Base-by-base conservation (phyloP, 208 protist species). In the Trypanosoma vivax region DNA sequence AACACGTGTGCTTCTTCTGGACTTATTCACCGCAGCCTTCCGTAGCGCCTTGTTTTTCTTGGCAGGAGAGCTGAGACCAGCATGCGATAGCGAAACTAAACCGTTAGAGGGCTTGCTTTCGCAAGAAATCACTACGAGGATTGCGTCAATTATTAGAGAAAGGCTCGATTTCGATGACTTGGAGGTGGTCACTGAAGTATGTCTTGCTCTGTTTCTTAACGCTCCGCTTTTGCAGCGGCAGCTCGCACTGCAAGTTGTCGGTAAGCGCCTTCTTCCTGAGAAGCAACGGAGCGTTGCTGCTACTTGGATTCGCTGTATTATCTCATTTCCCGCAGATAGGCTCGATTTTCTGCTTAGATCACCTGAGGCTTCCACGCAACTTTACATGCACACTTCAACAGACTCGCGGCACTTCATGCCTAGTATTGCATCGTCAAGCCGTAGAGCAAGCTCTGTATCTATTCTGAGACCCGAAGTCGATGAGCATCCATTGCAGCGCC, bases 171-270 rank as follows among this genome's bases (percentile, higher is more conserved):
- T 65, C 25, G 13, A 3, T 29, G 25, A 11, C 1, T 24, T 78
- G 30, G 70, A 76, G 34, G 64, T 52, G 30, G 70, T 50, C 7
- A 72, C 33, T 33, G 57, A 43, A 7, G 5, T 23, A n/a, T 65
- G 52, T 34, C 25, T 72, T n/a, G 34, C 46, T 27, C 33, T 28
- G 13, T 72, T 72, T 55, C 48, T 38, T 19, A 18, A 53, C 38
- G 54, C 60, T 16, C 59, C 56, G 0, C 37, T 51, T 1, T 29
- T 60, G 13, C 68, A 80, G 40, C 57, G 70, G 0, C 73, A 81
- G 46, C 62, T 86, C 2, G 73, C 70, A 2, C 66, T 86, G 35
- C 58, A 52, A 33, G 61, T 86, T 45, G 70, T 81, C 13, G 69
- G 63, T n/a, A 34, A 45, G 11, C 61, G 60, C 16, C 57, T 86